Percentiles rank a stretch among this genome's conserved stretches.
phyloP scores from a whole-genome alignment of 345 rosid genomes.

The Eucalyptus guilfoylei region DNA sequence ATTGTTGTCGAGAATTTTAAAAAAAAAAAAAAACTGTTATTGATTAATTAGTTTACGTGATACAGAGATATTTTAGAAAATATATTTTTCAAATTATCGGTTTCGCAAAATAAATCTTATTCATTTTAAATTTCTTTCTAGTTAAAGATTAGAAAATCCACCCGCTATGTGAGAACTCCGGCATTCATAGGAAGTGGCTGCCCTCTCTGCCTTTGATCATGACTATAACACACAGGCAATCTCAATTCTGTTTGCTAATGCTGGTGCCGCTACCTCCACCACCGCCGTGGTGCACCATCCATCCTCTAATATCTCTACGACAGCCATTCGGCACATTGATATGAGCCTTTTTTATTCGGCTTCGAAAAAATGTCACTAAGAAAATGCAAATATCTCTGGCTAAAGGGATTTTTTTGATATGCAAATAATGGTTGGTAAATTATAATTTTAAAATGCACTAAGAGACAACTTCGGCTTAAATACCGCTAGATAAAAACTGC shows the following conservation, averaged over 20 bases:
- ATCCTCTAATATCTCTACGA: neutral
- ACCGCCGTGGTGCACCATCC: neutral
- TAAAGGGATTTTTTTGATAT: no score
- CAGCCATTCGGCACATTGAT: no score
- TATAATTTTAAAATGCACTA: no score
- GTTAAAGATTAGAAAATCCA: no score
- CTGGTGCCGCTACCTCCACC: neutral
- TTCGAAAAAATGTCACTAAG: no score
- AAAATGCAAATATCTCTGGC: no score
- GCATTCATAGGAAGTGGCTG: neutral
- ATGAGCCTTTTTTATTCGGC: accelerated
- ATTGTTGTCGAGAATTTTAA: accelerated
- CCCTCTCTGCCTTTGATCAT: neutral
- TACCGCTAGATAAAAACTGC: accelerated
- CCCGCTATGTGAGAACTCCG: no score
- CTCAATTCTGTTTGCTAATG: neutral
- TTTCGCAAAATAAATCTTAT: neutral
- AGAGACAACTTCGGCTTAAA: no score
- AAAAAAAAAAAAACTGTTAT: neutral
- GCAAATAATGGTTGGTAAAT: no score
- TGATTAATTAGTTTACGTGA: neutral
- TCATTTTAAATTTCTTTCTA: neutral
- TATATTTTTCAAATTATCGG: neutral
- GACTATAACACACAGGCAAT: neutral
- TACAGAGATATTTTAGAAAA: neutral